phyloP scores from a whole-genome alignment of 768 basidiomycete species.

The Collybiopsis luxurians region DNA sequence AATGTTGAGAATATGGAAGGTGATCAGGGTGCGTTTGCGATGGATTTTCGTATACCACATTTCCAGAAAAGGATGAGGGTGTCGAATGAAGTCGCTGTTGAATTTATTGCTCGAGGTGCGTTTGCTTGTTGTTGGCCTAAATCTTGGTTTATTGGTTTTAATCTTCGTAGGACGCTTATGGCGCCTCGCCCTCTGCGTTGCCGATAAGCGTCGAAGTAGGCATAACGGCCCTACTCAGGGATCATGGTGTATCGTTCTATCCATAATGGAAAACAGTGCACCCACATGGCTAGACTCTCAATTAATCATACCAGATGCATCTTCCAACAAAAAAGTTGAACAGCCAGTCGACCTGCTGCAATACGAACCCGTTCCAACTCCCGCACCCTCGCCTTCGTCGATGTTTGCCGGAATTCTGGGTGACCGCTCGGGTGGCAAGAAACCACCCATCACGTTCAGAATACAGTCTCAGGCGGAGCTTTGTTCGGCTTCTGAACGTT shows the following conservation, averaged over 20 bases:
- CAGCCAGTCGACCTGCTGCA: background rate
- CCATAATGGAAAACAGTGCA: conserved; percentile 52
- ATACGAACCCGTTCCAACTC: conserved; percentile 1
- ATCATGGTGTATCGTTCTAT: conserved; percentile 49
- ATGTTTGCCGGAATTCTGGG: background rate
- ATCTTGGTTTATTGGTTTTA: background rate
- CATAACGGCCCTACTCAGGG: conserved; percentile 19
- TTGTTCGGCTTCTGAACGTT: conserved; percentile 14
- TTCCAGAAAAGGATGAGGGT: conserved; percentile 77
- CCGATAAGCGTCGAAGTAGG: conserved; percentile 11
- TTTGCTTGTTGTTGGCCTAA: background rate
- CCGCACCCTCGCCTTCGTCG: conserved; percentile 8
- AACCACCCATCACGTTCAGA: conserved; percentile 33
- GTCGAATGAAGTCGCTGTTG: conserved; percentile 47
- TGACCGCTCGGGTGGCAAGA: conserved; percentile 16
- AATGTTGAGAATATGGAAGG: conserved; percentile 48
- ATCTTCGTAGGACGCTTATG: conserved; percentile 55
- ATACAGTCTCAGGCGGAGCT: conserved; percentile 34
- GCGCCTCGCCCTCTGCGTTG: conserved; percentile 41
- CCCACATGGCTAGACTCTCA: conserved; percentile 57
- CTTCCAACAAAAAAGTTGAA: conserved; percentile 6
- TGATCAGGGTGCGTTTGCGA: conserved; percentile 53
- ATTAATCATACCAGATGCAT: conserved; percentile 37
- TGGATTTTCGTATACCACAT: conserved; percentile 46
- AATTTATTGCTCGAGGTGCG: conserved; percentile 62